phyloP scores from a whole-genome alignment of 257 asterid species.

The Solanum stenotomum region DNA sequence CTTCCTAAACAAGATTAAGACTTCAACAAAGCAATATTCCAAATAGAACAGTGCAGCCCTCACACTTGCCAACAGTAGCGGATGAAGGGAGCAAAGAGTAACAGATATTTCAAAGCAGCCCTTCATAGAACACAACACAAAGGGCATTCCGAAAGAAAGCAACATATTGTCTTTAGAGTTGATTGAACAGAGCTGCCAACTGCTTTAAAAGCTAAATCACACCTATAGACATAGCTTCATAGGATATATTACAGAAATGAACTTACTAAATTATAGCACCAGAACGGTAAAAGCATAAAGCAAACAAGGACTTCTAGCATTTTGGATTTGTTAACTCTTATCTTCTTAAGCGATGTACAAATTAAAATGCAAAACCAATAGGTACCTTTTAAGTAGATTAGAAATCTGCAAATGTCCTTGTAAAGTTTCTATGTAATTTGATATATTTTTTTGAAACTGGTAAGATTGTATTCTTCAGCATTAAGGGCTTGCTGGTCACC shows the following conservation, averaged over 20 bases:
- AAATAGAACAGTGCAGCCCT: background rate
- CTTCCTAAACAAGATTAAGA: background rate
- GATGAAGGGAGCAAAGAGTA: background rate
- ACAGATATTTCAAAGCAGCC: background rate
- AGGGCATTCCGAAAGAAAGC: background rate
- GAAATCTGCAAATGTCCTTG: background rate
- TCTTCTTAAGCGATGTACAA: background rate
- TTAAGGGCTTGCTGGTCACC: no score
- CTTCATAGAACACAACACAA: background rate
- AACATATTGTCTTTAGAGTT: background rate
- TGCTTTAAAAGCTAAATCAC: conserved; percentile 1
- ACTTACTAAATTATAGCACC: background rate
- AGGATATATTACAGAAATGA: background rate
- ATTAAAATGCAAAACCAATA: background rate
- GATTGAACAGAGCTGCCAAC: background rate
- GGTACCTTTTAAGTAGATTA: background rate
- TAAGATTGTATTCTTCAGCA: no score
- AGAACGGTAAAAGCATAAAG: background rate
- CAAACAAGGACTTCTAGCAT: background rate
- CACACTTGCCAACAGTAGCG: background rate
- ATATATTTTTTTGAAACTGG: background rate
- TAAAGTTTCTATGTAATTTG: background rate
- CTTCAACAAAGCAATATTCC: background rate
- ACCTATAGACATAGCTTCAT: background rate
- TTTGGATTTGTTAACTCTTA: background rate